Base-by-base conservation (phyloP, 2,329 filamentous ascomycete species). In the Sphaerulina musiva region DNA sequence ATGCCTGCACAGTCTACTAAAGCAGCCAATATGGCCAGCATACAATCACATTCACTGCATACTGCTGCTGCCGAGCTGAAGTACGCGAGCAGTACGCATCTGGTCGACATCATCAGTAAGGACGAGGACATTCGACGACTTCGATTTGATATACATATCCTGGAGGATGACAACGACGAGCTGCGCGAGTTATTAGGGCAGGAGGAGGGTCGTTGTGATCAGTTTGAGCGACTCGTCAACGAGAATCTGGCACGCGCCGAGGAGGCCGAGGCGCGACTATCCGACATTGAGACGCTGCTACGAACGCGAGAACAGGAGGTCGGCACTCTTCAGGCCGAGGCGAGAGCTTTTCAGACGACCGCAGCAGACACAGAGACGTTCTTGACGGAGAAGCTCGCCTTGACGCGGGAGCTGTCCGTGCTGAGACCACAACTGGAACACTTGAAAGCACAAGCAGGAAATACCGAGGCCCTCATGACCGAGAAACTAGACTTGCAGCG, bases 401-500 rank as follows among this genome's bases (percentile, higher is more conserved):
- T 86, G 38, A 74, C 78, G 31, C 79, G 80, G 52, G 82, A 86
- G 63, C 66, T 86, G 17, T 76, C 79, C 26, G 74, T 71, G 6
- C 62, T 85, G 53, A 80, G 80, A 62, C 79, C 80, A 2, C 83
- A 86, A 67, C 65, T 85, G 34, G 81, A 85, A 58, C 80, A 83
- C 64, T 71, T 86, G 11, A 78, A 77, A 59, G 74, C 78, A 6
- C 82, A 86, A 66, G 76, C 75, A 17, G 70, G 74, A 32, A 75
- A 77, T 11, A 82, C 91, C 51, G 84, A 90, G 64, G 78, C 80
- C 2, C 74, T 88, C 9, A 75, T 95, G 12, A 77, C 85, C 1
- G 89, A 95, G 67, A 95, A 95, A 69, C 76, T 92, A 44, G 79
- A 85, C 1, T 73, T 96, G 11, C 85, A 93, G 66, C 84, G 87